These are phyloP conservation scores for Fusarium austroafricanum DNA, from an alignment of 2,329 filamentous ascomycete genomes.

Conservation along the genomic window DNA sequence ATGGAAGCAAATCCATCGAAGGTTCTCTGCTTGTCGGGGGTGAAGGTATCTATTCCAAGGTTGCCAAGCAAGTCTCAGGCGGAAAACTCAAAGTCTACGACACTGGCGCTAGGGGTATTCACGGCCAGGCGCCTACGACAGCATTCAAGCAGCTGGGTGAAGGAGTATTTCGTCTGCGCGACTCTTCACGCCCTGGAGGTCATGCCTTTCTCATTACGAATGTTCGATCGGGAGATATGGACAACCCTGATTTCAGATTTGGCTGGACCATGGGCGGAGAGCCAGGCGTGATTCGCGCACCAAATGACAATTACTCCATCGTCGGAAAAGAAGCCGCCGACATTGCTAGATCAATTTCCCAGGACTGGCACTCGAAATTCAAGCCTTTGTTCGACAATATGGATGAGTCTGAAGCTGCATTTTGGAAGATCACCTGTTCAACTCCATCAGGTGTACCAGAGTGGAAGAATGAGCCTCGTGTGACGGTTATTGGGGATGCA, in stretches of 20 bases:
- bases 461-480: conserved; percentile 68
- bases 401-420: conserved; percentile 66
- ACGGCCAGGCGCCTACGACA: conserved; percentile 71
- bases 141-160: conserved; percentile 72
- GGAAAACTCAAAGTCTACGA: conserved; percentile 72
- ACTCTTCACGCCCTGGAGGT: conserved; percentile 60
- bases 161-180: conserved; percentile 69
- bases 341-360: conserved; percentile 65
- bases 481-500: conserved; percentile 69
- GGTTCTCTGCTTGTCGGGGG: conserved; percentile 70
- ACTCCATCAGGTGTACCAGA: conserved; percentile 68
- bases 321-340: conserved; percentile 67
- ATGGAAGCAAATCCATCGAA: conserved; percentile 68
- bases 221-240: conserved; percentile 68
- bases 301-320: conserved; percentile 70
- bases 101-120: conserved; percentile 71
- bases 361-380: conserved; percentile 66
- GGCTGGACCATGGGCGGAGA: conserved; percentile 72
- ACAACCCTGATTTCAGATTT: conserved; percentile 66
- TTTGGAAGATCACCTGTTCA: conserved; percentile 75
- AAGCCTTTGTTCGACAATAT: conserved; percentile 69
- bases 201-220: conserved; percentile 71
- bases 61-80: conserved; percentile 69
- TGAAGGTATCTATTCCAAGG: conserved; percentile 71
- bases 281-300: conserved; percentile 67